Evolutionary conservation across 768 basidiomycete species (phyloP).

Genomic region (Boletus reticulatus): DNA sequence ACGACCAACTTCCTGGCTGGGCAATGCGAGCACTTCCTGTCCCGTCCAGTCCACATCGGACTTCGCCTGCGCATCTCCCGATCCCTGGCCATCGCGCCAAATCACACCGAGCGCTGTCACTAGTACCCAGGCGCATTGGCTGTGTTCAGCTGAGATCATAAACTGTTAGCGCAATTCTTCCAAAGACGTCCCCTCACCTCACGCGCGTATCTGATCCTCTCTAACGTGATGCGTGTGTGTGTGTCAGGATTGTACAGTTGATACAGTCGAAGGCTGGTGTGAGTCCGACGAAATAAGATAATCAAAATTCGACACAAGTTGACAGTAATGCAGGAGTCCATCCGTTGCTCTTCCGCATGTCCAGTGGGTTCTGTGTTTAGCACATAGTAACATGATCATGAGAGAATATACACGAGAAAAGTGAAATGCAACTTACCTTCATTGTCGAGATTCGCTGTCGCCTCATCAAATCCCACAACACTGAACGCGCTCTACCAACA

Average conservation of each 20-base stretch:
- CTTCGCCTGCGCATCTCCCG: constrained; percentile 20
- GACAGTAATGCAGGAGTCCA: constrained; percentile 20
- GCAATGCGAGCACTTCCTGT: constrained; percentile 41
- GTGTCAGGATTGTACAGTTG: constrained; percentile 44
- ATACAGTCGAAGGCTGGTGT: neutral
- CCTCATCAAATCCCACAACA: constrained; percentile 45
- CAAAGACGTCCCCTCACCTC: constrained; percentile 43
- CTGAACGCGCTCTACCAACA: constrained; percentile 38
- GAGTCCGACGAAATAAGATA: neutral
- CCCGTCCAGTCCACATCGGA: constrained; percentile 37
- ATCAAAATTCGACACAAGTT: constrained; percentile 11
- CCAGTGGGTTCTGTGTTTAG: constrained; percentile 16
- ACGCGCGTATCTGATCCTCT: constrained; percentile 46
- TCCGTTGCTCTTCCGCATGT: constrained; percentile 20
- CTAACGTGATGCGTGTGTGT: constrained; percentile 59
- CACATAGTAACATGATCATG: neutral
- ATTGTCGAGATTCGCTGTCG: constrained; percentile 34
- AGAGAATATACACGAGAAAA: neutral
- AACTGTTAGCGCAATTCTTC: constrained; percentile 43
- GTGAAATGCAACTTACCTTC: constrained; percentile 5
- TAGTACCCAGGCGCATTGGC: constrained; percentile 53
- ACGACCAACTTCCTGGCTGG: constrained; percentile 40
- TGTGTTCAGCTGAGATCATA: constrained; percentile 53
- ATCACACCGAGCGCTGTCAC: constrained; percentile 51
- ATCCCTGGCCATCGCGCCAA: constrained; percentile 24